Percentiles rank a stretch among this genome's conserved stretches.
These are phyloP conservation scores for Aspergillus asperescens DNA, from an alignment of 495 filamentous ascomycete genomes.

Conservation along the genomic window DNA sequence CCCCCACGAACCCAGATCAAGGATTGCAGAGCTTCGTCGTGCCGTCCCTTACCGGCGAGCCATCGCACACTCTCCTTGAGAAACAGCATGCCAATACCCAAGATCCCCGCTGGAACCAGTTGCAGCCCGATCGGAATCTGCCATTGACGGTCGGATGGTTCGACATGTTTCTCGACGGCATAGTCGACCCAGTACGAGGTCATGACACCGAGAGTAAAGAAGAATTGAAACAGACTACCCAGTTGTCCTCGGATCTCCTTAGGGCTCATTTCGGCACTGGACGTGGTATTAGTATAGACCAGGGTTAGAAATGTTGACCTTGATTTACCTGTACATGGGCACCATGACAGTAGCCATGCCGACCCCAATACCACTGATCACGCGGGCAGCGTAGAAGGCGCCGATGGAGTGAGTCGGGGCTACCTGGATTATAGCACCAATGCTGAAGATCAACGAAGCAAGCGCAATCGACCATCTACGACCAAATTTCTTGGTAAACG, in stretches of 20 bases:
- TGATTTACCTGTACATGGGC: conserved; percentile 41
- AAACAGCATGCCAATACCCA: conserved; percentile 42
- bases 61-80: conserved; percentile 48
- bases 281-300: conserved; percentile 28
- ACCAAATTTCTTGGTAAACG: conserved; percentile 28
- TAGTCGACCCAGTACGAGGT: conserved; percentile 51
- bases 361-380: conserved; percentile 52
- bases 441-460: conserved; percentile 38
- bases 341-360: conserved; percentile 50
- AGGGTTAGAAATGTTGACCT: neutral
- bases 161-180: conserved; percentile 35
- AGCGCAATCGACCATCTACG: conserved; percentile 40
- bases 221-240: conserved; percentile 42
- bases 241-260: conserved; percentile 50
- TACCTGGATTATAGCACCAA: conserved; percentile 42
- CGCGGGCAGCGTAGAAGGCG: conserved; percentile 44
- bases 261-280: conserved; percentile 49
- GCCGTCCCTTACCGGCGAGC: conserved; percentile 46
- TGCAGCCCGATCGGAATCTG: conserved; percentile 51
- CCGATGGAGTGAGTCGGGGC: conserved; percentile 39
- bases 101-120: conserved; percentile 40
- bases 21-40: conserved; percentile 44
- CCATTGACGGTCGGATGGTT: conserved; percentile 41
- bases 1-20: conserved; percentile 47
- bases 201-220: conserved; percentile 47